These are phyloP conservation scores for Cladosporium sp. DNA, from an alignment of 2,329 filamentous ascomycete genomes.

Conservation along the genomic window DNA sequence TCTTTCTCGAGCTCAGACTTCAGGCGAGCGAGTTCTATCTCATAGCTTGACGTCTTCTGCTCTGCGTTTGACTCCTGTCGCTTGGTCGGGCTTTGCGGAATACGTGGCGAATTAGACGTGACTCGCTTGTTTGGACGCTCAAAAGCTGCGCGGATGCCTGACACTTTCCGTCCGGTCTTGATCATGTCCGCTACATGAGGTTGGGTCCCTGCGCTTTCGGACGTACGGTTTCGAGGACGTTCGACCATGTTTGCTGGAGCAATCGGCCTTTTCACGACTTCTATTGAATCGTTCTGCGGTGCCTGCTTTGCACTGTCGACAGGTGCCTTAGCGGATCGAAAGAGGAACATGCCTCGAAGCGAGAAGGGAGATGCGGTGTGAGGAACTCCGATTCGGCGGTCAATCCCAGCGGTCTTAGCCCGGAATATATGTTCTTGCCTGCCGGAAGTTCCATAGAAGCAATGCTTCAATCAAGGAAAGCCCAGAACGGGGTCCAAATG, in stretches of 20 bases:
- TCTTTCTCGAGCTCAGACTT: constrained; percentile 22
- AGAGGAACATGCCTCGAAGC: neutral
- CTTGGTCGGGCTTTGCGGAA: constrained; percentile 6
- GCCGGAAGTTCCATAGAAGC: neutral
- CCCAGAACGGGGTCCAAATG: neutral
- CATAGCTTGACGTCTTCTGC: neutral
- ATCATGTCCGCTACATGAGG: neutral
- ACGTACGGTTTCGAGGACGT: neutral
- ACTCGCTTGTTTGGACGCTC: neutral
- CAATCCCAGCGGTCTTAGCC: neutral
- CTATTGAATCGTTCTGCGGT: neutral
- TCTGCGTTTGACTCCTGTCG: neutral
- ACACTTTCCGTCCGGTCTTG: neutral
- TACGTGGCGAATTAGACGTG: neutral
- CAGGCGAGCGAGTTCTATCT: constrained; percentile 20
- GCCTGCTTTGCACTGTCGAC: neutral
- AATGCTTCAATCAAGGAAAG: neutral
- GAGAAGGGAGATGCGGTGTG: neutral
- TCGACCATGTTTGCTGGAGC: neutral
- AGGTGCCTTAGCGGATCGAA: neutral
- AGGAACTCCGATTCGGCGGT: neutral
- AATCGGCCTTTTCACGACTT: neutral
- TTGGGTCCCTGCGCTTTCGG: neutral
- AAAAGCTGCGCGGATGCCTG: constrained; percentile 2
- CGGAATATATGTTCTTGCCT: neutral